phyloP scores from a whole-genome alignment of 192 early-diverging fungal genomes.

The Umbelopsis sp. region DNA sequence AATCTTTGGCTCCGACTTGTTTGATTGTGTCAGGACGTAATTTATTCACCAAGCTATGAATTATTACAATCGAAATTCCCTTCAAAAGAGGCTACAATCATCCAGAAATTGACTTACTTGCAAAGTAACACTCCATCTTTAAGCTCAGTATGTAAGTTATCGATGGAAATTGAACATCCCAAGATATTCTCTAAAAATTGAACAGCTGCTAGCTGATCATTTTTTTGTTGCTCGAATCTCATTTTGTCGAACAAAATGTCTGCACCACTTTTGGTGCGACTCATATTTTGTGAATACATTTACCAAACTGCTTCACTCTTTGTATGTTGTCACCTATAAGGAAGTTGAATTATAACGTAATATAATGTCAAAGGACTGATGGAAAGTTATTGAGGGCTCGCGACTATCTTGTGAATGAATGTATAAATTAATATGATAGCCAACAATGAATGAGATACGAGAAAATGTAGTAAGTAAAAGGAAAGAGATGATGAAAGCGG shows the following conservation, averaged over 20 bases:
- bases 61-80: background rate
- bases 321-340: background rate
- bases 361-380: background rate
- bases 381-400: background rate
- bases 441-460: background rate
- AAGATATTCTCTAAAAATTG: slow-evolving; percentile 21
- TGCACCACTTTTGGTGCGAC: slow-evolving; percentile 31
- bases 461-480: background rate
- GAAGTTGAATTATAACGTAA: background rate
- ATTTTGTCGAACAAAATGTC: slow-evolving; percentile 33
- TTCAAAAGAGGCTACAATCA: too few relatives aligned
- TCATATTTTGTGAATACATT: slow-evolving; percentile 23
- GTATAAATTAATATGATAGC: background rate
- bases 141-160: slow-evolving; percentile 61
- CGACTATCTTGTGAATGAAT: background rate
- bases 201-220: slow-evolving; percentile 23
- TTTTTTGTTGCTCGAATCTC: slow-evolving; percentile 28
- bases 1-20: slow-evolving; percentile 67
- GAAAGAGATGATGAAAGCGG: background rate
- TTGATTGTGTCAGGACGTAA: slow-evolving; percentile 74
- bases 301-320: background rate
- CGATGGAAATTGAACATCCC: slow-evolving; percentile 41
- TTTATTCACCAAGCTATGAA: slow-evolving; percentile 70
- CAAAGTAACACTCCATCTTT: slow-evolving; percentile 82
- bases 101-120: slow-evolving; percentile 48